Base-by-base conservation (phyloP, 208 protist genomes). In the Leishmania gerbilli region DNA sequence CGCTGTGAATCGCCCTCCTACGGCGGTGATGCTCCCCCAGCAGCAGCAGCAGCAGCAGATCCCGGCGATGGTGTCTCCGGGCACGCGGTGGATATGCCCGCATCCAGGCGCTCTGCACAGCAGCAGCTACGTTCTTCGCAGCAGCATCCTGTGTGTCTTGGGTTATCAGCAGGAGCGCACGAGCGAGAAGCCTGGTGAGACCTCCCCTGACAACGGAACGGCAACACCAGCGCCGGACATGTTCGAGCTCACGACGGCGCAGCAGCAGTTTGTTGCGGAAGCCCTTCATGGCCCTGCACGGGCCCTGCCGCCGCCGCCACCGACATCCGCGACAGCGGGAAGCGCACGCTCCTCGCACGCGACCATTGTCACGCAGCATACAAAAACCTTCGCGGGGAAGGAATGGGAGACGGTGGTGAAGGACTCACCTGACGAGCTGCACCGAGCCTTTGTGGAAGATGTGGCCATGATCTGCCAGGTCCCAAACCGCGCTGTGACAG, bases 91-190 rank as follows among this genome's bases (percentile, higher is more conserved):
- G 81, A 60, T 80, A 27, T 74, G 71, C 40, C 76, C 76, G 2
- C 58, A 78, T 4, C 47, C 37, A 7, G 71, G 55, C 7, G 37
- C 37, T 1, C 40, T 79, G 37, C 72, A 68, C 74, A 74, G 72
- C 64, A 74, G 72, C 64, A 81, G 24, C 47, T 76, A 68, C 55
- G 68, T 89, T 24, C 78, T 84, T 49, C 82, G 80, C 34, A 78
- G 77, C 76, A 89, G 83, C 75, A 77, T 89, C 19, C 40, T 89
- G 56, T 89, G 86, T 27, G 83, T 80, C 53, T 47, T 89, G 24
- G 80, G 77, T 3, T 60, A 75, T 13, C 58, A 53, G 6, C 79
- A 55, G 72, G 19, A 31, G n/a, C 42, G n/a, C 19, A 58, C 40
- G 13, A 21, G 21, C 27, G 68, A 53, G 68, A 74, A 47, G 21